Evolutionary conservation across 306 rosid species (phyloP).

Genomic region (Ziziphus jujuba): DNA sequence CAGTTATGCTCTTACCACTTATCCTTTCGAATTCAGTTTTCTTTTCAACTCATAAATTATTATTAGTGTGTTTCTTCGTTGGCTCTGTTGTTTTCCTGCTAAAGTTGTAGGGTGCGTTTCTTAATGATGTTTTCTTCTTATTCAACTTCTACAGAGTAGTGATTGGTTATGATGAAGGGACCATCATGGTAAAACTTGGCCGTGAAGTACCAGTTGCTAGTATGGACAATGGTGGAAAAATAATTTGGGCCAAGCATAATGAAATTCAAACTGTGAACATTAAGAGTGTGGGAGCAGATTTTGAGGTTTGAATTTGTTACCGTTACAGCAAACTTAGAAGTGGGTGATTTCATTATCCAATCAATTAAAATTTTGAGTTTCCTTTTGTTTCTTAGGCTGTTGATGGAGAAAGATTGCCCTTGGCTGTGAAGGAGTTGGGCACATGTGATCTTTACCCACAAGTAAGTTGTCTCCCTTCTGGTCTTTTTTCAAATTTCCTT

Average conservation of each 20-base stretch:
- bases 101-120: no score
- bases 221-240: conserved; percentile 98
- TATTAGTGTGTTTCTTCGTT: no score
- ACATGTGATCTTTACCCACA: conserved; percentile 99
- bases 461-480: conserved; percentile 43
- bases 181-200: conserved; percentile 99
- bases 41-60: no score
- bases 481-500: neutral
- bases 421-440: conserved; percentile 97
- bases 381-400: conserved; percentile 58
- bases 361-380: conserved; percentile 16
- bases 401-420: conserved; percentile 96
- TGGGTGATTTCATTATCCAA: conserved; percentile 14
- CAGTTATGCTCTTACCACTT: neutral
- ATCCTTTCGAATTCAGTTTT: neutral
- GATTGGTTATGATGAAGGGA: conserved; percentile 98
- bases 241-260: conserved; percentile 97
- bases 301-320: conserved; percentile 58
- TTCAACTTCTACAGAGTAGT: conserved; percentile 67
- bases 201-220: conserved; percentile 98
- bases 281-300: conserved; percentile 91
- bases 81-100: no score
- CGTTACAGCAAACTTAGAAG: neutral
- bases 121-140: neutral
- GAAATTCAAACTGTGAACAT: conserved; percentile 97